phyloP scores from a whole-genome alignment of 2,329 filamentous ascomycete species.

The Fusarium pseudograminearum region DNA sequence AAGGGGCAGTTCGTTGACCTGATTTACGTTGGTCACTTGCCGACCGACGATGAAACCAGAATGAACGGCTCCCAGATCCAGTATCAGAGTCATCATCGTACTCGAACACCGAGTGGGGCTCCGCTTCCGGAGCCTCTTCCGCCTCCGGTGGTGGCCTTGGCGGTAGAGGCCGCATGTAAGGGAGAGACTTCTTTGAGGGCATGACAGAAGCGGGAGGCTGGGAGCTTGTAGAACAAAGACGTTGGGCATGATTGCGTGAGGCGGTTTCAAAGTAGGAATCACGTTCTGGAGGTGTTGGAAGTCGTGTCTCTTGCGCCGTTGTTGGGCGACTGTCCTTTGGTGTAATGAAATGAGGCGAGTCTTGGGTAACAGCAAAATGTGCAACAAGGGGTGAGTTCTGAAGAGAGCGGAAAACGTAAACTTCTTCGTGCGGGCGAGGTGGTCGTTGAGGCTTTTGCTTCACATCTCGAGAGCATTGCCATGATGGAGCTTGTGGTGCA shows the following conservation, averaged over 20 bases:
- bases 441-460: conserved; percentile 48
- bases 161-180: conserved; percentile 42
- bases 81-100: conserved; percentile 61
- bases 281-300: conserved; percentile 20
- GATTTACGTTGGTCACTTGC: conserved; percentile 48
- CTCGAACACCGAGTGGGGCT: conserved; percentile 62
- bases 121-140: conserved; percentile 22
- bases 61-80: conserved; percentile 54
- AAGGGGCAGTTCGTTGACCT: conserved; percentile 42
- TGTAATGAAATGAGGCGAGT: conserved; percentile 32
- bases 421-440: conserved; percentile 47
- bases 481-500: conserved; percentile 44
- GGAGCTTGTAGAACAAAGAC: conserved; percentile 35
- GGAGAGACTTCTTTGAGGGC: conserved; percentile 48
- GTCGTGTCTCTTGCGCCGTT: conserved; percentile 30
- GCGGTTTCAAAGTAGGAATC: conserved; percentile 38
- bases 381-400: conserved; percentile 30
- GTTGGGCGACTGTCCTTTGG: conserved; percentile 31
- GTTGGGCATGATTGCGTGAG: conserved; percentile 42
- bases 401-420: conserved; percentile 30
- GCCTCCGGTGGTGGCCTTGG: conserved; percentile 41
- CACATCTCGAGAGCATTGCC: conserved; percentile 44
- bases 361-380: conserved; percentile 34
- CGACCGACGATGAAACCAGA: conserved; percentile 59
- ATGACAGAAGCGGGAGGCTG: conserved; percentile 38